Evolutionary conservation across 768 basidiomycete species (phyloP).

Genomic region (Myochromella boudieri): DNA sequence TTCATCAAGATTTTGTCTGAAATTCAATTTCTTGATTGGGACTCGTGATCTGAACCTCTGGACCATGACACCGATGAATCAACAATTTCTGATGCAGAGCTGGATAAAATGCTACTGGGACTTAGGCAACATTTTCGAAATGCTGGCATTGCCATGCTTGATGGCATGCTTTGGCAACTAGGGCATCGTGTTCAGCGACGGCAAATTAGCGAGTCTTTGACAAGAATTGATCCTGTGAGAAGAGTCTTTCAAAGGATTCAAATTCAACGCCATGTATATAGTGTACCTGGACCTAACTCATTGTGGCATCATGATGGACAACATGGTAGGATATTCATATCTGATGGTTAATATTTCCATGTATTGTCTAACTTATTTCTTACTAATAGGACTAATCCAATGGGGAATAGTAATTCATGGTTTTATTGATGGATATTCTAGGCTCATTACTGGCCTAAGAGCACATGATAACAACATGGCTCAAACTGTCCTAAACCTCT

Average conservation of each 20-base stretch:
- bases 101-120: not conserved
- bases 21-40: not conserved
- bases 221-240: slow-evolving; percentile 19
- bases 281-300: slow-evolving; percentile 28
- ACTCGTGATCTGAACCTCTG: not conserved
- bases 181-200: slow-evolving; percentile 12
- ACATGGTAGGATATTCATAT: slow-evolving; percentile 24
- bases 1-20: not conserved
- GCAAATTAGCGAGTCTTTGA: slow-evolving; percentile 16
- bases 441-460: slow-evolving; percentile 22
- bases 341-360: not conserved
- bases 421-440: slow-evolving; percentile 30
- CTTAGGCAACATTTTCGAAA: slow-evolving; percentile 4
- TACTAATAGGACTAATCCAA: slow-evolving; percentile 25
- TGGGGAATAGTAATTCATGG: slow-evolving; percentile 36
- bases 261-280: slow-evolving; percentile 23
- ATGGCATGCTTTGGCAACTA: slow-evolving; percentile 20
- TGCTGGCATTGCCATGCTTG: slow-evolving; percentile 22
- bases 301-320: slow-evolving; percentile 38
- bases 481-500: slow-evolving; percentile 34
- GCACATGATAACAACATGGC: slow-evolving; percentile 39
- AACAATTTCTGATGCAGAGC: not conserved
- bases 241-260: slow-evolving; percentile 16
- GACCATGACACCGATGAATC: not conserved
- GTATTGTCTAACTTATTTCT: not conserved